Evolutionary conservation across 306 rosid species (phyloP).

Genomic region (Fragaria vesca): DNA sequence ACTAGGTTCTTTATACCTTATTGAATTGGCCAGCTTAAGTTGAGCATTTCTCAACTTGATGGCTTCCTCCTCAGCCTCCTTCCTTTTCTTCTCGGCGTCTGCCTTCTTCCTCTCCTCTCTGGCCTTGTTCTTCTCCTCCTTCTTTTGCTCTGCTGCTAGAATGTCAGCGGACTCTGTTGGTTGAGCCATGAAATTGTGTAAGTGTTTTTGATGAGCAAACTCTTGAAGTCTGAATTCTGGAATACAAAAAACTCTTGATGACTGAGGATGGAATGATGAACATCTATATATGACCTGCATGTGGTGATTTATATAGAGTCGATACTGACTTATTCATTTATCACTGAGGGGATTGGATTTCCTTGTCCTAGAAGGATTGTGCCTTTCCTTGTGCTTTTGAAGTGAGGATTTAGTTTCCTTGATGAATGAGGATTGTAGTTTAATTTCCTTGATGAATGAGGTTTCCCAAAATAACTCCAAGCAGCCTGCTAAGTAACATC

Average conservation of each 20-base stretch:
- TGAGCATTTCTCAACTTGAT: neutral
- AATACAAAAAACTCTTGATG: too few species aligned
- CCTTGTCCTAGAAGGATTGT: neutral
- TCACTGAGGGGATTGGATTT: neutral
- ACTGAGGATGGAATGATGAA: neutral
- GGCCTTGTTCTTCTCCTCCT: neutral
- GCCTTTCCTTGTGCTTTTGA: too few species aligned
- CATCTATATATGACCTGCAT: too few species aligned
- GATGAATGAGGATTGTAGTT: neutral
- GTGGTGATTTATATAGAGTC: too few species aligned
- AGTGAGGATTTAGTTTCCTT: neutral
- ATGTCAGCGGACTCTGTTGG: neutral
- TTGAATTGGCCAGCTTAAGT: neutral
- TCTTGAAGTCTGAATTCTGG: neutral
- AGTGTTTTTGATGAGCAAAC: neutral
- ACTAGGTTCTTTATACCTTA: neutral
- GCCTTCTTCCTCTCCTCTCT: neutral
- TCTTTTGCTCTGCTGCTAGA: neutral
- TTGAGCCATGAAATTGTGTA: neutral
- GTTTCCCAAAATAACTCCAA: neutral
- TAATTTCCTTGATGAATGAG: too few species aligned
- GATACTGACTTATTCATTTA: too few species aligned
- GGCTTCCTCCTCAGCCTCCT: neutral
- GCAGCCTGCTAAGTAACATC: too few species aligned
- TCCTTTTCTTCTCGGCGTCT: neutral